Evolutionary conservation across 495 filamentous ascomycete genomes (phyloP).

Genomic region (Hyaloscypha finlandica): DNA sequence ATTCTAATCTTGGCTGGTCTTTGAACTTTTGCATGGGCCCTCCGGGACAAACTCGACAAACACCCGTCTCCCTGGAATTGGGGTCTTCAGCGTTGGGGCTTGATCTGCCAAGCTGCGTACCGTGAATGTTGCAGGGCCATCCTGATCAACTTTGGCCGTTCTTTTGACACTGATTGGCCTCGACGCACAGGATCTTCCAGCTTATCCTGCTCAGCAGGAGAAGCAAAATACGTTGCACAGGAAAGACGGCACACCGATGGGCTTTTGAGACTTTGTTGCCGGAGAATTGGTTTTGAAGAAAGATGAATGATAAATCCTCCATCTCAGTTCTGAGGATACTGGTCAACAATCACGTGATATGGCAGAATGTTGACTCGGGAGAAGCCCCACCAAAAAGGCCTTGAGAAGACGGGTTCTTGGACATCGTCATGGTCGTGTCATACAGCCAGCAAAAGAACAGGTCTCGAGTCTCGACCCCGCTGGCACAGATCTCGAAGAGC

Average conservation of each 20-base stretch:
- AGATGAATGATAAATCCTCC: neutral
- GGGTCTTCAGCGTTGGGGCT: neutral
- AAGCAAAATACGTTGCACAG: neutral
- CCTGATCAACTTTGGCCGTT: neutral
- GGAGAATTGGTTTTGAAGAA: slow-evolving; percentile 7
- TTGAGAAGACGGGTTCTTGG: neutral
- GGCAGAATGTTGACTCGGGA: neutral
- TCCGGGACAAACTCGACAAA: neutral
- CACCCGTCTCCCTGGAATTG: neutral
- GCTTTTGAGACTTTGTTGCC: slow-evolving; percentile 2
- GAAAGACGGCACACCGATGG: neutral
- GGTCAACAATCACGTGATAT: neutral
- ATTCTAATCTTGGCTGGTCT: neutral
- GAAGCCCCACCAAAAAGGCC: neutral
- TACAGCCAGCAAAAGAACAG: neutral
- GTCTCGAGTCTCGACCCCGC: neutral
- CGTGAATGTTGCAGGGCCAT: neutral
- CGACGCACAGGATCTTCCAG: neutral
- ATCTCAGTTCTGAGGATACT: too few species aligned
- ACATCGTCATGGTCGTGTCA: neutral
- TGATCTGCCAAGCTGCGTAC: neutral
- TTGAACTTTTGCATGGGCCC: neutral
- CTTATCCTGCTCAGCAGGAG: neutral
- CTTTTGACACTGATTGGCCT: neutral
- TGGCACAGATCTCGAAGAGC: too few species aligned